phyloP scores from a whole-genome alignment of 148 eudicot species.

The Rhododendron griersonianum region DNA sequence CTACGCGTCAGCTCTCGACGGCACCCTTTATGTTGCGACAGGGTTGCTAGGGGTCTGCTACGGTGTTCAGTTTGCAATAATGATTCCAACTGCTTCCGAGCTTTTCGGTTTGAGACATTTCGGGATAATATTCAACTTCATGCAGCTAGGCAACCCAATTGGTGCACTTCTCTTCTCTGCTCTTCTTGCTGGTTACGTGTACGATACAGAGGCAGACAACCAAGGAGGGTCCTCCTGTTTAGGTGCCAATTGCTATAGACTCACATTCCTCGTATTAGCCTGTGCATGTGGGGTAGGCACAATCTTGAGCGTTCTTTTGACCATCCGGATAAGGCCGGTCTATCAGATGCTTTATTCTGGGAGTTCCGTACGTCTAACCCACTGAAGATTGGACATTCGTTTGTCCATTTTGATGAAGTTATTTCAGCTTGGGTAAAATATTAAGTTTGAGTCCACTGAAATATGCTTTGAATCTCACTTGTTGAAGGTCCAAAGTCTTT shows the following conservation, averaged over 20 bases:
- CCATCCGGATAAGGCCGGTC: slow-evolving; percentile 70
- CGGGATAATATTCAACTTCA: slow-evolving; percentile 86
- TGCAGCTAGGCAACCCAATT: slow-evolving; percentile 74
- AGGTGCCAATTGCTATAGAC: slow-evolving; percentile 73
- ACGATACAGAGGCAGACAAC: slow-evolving; percentile 71
- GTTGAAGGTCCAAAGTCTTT: too few species aligned
- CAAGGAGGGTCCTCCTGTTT: slow-evolving; percentile 64
- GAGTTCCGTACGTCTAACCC: slow-evolving; percentile 59
- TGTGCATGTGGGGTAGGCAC: slow-evolving; percentile 69
- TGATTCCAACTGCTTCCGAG: slow-evolving; percentile 94
- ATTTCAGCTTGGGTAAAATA: background rate
- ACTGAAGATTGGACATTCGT: slow-evolving; percentile 19
- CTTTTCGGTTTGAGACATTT: slow-evolving; percentile 84
- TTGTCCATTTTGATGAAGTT: background rate
- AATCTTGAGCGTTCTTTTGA: slow-evolving; percentile 55
- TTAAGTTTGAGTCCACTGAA: background rate
- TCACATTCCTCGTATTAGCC: slow-evolving; percentile 78
- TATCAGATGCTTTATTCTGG: slow-evolving; percentile 90
- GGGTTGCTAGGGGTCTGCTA: slow-evolving; percentile 82
- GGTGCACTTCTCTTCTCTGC: slow-evolving; percentile 92
- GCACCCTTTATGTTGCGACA: slow-evolving; percentile 74
- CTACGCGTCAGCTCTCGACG: slow-evolving; percentile 64
- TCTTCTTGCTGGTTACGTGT: slow-evolving; percentile 69
- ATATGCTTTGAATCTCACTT: background rate
- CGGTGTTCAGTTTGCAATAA: slow-evolving; percentile 82